Percentiles rank a stretch among this genome's conserved stretches.
These are phyloP conservation scores for Plasmodium blacklocki DNA, from an alignment of 169 alveolate species.

Conservation along the genomic window DNA sequence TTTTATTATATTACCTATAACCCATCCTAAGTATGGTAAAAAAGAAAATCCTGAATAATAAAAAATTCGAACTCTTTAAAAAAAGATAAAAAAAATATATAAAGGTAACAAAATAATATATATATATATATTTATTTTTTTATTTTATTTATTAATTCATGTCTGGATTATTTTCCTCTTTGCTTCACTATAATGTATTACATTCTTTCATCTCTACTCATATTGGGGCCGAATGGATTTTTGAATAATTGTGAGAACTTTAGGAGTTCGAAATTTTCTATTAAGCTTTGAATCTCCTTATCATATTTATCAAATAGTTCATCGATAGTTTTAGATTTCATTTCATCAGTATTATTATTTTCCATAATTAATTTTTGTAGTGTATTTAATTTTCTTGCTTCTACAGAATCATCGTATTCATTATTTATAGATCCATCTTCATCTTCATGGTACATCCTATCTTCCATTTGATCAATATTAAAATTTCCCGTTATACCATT, in stretches of 20 bases:
- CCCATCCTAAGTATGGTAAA: conserved; percentile 74
- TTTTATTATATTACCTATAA: conserved; percentile 29
- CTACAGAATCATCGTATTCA: conserved; percentile 2
- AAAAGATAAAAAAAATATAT: not conserved
- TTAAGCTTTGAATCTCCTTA: conserved; percentile 34
- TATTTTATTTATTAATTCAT: not conserved
- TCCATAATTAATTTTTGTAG: conserved; percentile 4
- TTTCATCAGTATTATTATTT: conserved; percentile 8
- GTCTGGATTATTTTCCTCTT: not conserved
- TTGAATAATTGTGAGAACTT: conserved; percentile 55
- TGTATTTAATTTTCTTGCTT: not conserved
- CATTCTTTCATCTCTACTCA: conserved; percentile 74
- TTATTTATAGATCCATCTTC: not conserved
- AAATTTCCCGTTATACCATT: not conserved
- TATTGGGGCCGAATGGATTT: conserved; percentile 46
- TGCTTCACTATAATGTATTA: not conserved
- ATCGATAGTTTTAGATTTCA: conserved; percentile 38
- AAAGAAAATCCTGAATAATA: conserved; percentile 57
- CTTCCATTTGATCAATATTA: not conserved
- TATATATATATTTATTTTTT: not conserved
- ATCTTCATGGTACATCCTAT: not conserved
- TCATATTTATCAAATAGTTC: conserved; percentile 41
- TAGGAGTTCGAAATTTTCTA: conserved; percentile 36
- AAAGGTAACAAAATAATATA: not conserved
- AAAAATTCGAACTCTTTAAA: conserved; percentile 58